Conservation (phyloP, 176 grass and related monocot genomes). For the Tuctoria greenei region DNA sequence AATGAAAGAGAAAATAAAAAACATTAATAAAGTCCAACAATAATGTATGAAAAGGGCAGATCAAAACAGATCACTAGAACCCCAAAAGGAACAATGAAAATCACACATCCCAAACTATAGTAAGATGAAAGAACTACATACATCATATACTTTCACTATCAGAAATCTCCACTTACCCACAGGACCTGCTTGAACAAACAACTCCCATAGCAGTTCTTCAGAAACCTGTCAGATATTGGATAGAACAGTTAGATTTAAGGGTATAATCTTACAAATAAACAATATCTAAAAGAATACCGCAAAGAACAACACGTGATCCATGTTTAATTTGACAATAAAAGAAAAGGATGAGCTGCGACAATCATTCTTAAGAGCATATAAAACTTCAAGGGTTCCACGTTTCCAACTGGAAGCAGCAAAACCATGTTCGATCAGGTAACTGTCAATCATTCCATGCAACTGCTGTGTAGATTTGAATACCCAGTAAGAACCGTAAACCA, state of each 20-base stretch:
- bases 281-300: neutral
- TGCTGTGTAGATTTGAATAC: neutral
- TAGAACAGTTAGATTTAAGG: conserved; percentile 9
- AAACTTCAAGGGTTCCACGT: neutral
- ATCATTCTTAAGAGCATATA: neutral
- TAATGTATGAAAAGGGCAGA: neutral
- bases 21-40: conserved; percentile 10
- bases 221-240: conserved; percentile 47
- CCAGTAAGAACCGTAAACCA: neutral
- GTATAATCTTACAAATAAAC: conserved; percentile 1
- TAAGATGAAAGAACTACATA: neutral
- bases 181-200: conserved; percentile 95
- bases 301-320: neutral
- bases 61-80: conserved; percentile 21
- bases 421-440: neutral
- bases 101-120: neutral
- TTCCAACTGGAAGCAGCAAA: neutral
- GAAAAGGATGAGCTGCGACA: neutral
- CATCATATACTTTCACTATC: neutral
- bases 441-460: neutral
- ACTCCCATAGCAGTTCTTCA: conserved; percentile 89
- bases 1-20: conserved; percentile 13
- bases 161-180: conserved; percentile 67
- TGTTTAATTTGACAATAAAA: conserved; percentile 1
- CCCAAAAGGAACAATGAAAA: neutral